Conservation (phyloP, 768 basidiomycete genomes). For the Pulveroboletus sp. region DNA sequence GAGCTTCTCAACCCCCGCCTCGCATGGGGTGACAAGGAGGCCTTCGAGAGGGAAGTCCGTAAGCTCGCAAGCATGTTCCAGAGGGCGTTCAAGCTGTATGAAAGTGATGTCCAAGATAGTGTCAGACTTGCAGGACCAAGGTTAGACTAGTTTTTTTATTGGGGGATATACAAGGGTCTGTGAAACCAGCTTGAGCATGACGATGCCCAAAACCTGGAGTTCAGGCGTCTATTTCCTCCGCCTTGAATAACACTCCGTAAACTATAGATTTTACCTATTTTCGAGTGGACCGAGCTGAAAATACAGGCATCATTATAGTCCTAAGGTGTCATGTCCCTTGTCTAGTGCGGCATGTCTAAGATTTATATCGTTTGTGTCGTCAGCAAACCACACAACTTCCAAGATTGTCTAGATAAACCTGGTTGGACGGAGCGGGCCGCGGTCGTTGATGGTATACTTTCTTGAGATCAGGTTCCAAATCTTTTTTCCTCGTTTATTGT, state of each 20-base stretch:
- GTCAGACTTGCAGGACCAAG: constrained; percentile 79
- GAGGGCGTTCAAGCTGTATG: constrained; percentile 90
- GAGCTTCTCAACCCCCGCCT: constrained; percentile 85
- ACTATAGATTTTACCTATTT: constrained; percentile 4
- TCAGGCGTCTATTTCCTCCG: background rate
- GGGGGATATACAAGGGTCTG: background rate
- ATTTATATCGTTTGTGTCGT: background rate
- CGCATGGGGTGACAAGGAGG: constrained; percentile 87
- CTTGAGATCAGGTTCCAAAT: constrained; percentile 11
- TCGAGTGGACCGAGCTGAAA: background rate
- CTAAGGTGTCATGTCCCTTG: background rate
- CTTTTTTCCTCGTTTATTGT: too few relatives aligned
- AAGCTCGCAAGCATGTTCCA: constrained; percentile 93
- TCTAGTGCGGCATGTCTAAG: background rate
- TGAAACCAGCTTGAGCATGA: background rate
- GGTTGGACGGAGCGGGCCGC: background rate
- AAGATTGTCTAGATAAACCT: constrained; percentile 3
- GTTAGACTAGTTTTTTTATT: constrained; percentile 17
- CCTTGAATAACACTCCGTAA: background rate
- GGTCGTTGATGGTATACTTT: constrained; percentile 1
- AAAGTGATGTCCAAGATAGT: constrained; percentile 75
- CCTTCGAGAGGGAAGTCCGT: constrained; percentile 81
- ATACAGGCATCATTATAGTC: constrained; percentile 5
- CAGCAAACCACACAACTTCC: constrained; percentile 21
- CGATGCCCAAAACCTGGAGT: background rate